These are phyloP conservation scores for Acacia melanoxylon DNA, from an alignment of 306 rosid species.

Conservation along the genomic window DNA sequence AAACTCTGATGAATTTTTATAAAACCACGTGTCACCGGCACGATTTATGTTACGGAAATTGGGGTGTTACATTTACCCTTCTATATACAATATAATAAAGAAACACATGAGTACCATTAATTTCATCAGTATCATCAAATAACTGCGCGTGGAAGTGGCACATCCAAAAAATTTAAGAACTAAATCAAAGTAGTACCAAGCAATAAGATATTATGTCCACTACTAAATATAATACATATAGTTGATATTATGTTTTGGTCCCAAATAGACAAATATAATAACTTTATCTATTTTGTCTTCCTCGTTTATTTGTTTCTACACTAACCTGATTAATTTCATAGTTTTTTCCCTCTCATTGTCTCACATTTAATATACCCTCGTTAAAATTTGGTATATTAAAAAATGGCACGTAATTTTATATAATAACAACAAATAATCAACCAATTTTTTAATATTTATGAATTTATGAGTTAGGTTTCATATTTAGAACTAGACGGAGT, in stretches of 20 bases:
- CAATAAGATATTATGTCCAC: background rate
- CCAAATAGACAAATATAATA: background rate
- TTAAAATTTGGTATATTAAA: too few relatives aligned
- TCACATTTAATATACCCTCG: background rate
- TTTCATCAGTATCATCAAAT: background rate
- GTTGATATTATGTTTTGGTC: background rate
- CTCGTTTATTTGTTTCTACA: too few relatives aligned
- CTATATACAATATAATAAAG: too few relatives aligned
- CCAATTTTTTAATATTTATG: too few relatives aligned
- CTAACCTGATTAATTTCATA: background rate
- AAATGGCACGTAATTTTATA: background rate
- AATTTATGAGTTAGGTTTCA: too few relatives aligned
- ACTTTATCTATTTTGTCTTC: too few relatives aligned
- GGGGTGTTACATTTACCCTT: too few relatives aligned
- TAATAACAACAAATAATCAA: background rate
- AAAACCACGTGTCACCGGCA: too few relatives aligned
- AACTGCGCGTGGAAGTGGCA: background rate
- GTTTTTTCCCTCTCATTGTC: background rate
- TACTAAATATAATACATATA: too few relatives aligned
- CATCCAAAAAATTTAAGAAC: background rate
- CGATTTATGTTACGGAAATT: too few relatives aligned
- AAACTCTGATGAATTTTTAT: too few relatives aligned
- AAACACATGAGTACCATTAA: background rate
- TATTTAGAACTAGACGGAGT: too few relatives aligned
- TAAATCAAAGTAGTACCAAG: background rate